Evolutionary conservation across 306 rosid species (phyloP), one percentile per base, ranked within the genome.

Genomic region (Leucaena leucocephala): DNA sequence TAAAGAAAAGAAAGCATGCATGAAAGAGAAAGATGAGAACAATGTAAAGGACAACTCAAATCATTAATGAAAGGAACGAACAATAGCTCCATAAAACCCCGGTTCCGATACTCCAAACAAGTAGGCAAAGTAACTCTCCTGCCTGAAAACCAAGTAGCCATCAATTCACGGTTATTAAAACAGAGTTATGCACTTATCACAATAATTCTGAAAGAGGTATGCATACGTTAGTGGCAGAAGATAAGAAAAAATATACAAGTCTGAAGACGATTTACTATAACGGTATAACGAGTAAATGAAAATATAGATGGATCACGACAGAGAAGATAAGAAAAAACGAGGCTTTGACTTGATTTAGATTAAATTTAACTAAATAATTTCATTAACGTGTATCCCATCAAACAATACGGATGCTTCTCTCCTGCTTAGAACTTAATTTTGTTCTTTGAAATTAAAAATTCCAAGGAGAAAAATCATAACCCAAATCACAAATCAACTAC

Each of bases 121-220:
- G 87, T 94, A 94, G 69, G 97, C 98, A 46, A 94, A 90, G 90
- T 83, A 89, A 85, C 98, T 94, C 92, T 94, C 98, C 88, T 94
- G 98, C 81, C 97, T 85, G 62, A 69, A 13, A 70, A 55, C 2
- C 11, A 68, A 83, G 40, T 9, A 45, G 19, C 71, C 73, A 75
- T 68, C 59, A 33, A 81, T 34, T n/a, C 19, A 43, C 66, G 50
- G 40, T 34, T 50, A 21, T 4, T 33, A 52, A 36, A 49, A 66
- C 6, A 11, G 5, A 11, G 35, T 16, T 16, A 21, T 50, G 43
- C 50, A 69, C 52, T 57, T 78, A 27, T 13, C 21, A 16, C 50
- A n/a, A 55, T 6, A 52, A 36, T 40, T 13, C 17, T 68, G 10
- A 48, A 16, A 48, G 72, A 49, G 4, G n/a, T 72, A 50, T 54